Base-by-base conservation (phyloP, 2,329 filamentous ascomycete genomes). In the Colletotrichum brevisporum region DNA sequence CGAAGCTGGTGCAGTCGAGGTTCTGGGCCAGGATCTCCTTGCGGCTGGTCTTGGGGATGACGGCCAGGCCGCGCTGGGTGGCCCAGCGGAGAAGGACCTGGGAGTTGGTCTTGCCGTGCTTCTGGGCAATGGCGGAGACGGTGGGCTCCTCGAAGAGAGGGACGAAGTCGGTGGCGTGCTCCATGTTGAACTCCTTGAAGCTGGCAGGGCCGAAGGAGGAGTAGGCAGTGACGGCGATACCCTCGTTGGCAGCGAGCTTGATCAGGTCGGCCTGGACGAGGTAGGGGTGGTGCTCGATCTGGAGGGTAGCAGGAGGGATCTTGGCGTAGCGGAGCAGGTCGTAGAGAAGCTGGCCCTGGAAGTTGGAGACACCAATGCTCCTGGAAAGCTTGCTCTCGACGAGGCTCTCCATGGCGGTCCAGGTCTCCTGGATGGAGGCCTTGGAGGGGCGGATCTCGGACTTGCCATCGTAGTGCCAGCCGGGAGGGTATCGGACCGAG, bases 231-330 rank as follows among this genome's bases (percentile, higher is more conserved):
- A 97, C 87, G 73, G 86, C 85, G 75, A 97, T 91, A 70, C 89
- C 89, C 82, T 94, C 87, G 62, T 84, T 82, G 83, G 92, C 86
- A 75, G 91, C 91, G 59, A 94, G 89, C 75, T 89, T 83, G 75
- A 96, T 79, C 60, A 97, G 88, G 62, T 90, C 86, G 69, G 85
- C 81, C 86, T 97, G 94, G 70, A 92, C 91, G 68, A 95, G 89
- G 87, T 95, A 96, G 27, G 94, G 94, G 86, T 97, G 94, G 84
- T 95, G 93, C 86, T 97, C 94, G 80, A 97, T 91, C 86, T 97
- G 94, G 70, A 96, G 90, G 48, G 92, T 91, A 47, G 93, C 91
- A 9, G 93, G 92, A 52, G 86, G 86, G 81, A 94, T 88, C 75
- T 88, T 89, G 71, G 92, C 92, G 81, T 94, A 94, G 75, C 92